Percentiles rank a stretch among this genome's conserved stretches.
Conservation (phyloP, 2,329 filamentous ascomycete species). For the Ramichloridium luteum region DNA sequence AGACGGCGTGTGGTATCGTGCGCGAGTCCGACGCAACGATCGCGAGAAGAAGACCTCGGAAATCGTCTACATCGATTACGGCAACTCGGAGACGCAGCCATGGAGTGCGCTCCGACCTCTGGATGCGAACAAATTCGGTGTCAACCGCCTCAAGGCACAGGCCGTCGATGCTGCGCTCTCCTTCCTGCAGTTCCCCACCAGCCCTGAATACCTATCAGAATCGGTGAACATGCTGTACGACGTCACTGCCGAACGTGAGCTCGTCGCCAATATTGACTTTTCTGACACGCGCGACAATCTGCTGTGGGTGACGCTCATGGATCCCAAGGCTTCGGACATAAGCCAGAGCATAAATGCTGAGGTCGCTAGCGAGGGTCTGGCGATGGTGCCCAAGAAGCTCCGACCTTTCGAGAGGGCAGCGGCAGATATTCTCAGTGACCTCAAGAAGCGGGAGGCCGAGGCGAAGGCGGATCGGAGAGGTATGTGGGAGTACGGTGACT, state of each 20-base stretch:
- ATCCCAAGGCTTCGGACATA: conserved; percentile 50
- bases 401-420: conserved; percentile 81
- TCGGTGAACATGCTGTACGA: conserved; percentile 64
- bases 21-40: conserved; percentile 81
- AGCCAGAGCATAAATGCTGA: conserved; percentile 84
- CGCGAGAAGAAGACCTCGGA: conserved; percentile 79
- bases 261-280: conserved; percentile 86
- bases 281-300: conserved; percentile 67
- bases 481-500: conserved; percentile 97
- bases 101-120: conserved; percentile 79
- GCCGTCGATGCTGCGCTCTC: conserved; percentile 78
- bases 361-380: conserved; percentile 68
- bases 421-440: conserved; percentile 54
- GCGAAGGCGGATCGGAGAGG: conserved; percentile 72
- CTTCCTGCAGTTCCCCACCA: conserved; percentile 75
- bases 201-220: conserved; percentile 71
- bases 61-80: conserved; percentile 90
- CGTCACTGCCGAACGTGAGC: conserved; percentile 54
- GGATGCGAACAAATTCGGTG: conserved; percentile 62
- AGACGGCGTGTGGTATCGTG: conserved; percentile 91
- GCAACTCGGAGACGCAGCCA: conserved; percentile 78
- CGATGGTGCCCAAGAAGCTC: conserved; percentile 84
- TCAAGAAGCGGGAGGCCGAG: conserved; percentile 61
- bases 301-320: conserved; percentile 71
- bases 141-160: conserved; percentile 73